Base-by-base conservation (phyloP, 257 asterid genomes). In the Dorcoceras hygrometricum region DNA sequence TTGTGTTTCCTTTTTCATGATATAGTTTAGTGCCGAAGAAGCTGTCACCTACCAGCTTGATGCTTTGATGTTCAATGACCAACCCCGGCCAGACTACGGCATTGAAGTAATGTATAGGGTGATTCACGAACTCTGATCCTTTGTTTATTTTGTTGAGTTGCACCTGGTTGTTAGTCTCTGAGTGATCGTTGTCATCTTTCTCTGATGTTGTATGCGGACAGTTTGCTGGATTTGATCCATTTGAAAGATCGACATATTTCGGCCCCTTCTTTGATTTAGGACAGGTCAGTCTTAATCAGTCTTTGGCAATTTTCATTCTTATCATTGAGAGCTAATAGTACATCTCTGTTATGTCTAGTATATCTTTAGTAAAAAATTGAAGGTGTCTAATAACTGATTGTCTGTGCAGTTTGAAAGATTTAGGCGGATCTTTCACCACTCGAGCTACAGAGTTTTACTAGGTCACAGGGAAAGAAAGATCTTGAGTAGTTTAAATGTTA, bases 141-240 rank as follows among this genome's bases (percentile, higher is more conserved):
- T 46, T 78, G 50, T 58, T 54, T 39, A 61, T 66, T 46, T 48
- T 39, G 43, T 68, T 61, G 10, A 29, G 31, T 61, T 59, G 66
- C 7, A 29, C 32, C 31, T 59, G 32, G 27, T 31, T 59, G 32
- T 24, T 73, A 16, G 27, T 59, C 73, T 70, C 65, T n/a, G 51
- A 63, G 6, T 36, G 20, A 22, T 29, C 32, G 67, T 9, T 54
- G 20, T 6, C 65, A 53, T 54, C 23, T n/a, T 70, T 28, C 58
- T 29, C 28, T 56, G 39, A 65, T 73, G 70, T 32, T 31, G 34
- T 55, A 68, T 32, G 39, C 6, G 36, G 70, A 72, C 86, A 88
- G 97, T 89, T 92, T 86, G 97, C 96, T 28, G 98, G 97, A 64
- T 92, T 92, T 39, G 97, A 92, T 79, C 98, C 98, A 10, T 92